Base-by-base conservation (phyloP, 345 rosid species). In the Salix viminalis region DNA sequence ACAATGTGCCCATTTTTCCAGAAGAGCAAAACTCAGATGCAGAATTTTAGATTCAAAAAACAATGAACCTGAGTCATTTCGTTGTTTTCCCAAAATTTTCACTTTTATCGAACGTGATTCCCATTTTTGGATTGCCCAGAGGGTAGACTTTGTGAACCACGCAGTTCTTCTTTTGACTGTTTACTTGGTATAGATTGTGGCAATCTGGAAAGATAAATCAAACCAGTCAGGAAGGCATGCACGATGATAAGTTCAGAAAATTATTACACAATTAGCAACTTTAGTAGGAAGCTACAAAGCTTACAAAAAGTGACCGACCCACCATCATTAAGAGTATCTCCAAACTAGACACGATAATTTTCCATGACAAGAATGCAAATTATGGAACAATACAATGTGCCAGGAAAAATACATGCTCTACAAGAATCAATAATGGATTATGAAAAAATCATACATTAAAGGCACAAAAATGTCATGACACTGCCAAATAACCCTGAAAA, bases 141-240 rank as follows among this genome's bases (percentile, higher is more conserved):
- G 14, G 72, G 74, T 15, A 50, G 64, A 76, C 76, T 65, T 36
- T 65, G 76, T 21, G 80, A 70, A 52, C 82, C 77, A 30, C 24
- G 61, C 50, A 7, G 37, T 56, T 85, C 73, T 67, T 82, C 83
- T 78, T 82, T 87, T 18, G 71, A 9, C 36, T 82, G 41, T 73
- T 85, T 84, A 82, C 79, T 83, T 30, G 79, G 70, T 52, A 50
- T 30, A 26, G 82, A 79, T 42, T 65, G 73, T 8, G 75, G 75
- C 52, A 61, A 83, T 79, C 88, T 84, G 83, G 68, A 74, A 36
- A 16, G 44, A 60, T 28, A 44, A 42, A 34, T 28, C n/a, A 66
- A 65, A 41, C 64, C 69, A 56, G 54, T n/a, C 5, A 67, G 48
- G 28, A 39, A 56, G 52, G 28, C 21, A 23, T 13, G 64, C 12